A percentile compares a stretch with the other conserved stretches of the same genome.
Conservation (phyloP, 306 rosid species). For the Aeschynomene evenia region DNA sequence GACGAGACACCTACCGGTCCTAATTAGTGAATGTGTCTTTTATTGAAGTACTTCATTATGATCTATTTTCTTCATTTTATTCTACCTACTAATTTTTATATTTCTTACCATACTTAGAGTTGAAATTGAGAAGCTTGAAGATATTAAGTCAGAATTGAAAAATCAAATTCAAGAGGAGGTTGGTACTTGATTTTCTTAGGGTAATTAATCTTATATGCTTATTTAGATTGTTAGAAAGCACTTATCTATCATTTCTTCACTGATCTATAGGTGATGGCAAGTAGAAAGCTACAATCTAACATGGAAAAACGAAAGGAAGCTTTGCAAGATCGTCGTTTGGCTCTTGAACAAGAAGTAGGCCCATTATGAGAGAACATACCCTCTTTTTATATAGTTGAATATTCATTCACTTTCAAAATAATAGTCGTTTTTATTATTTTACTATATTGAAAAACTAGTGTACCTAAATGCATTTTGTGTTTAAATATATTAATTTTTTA, state of each 20-base stretch:
- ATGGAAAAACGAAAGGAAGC: slow-evolving; percentile 53
- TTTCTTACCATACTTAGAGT: slow-evolving; percentile 43
- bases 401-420: too few species aligned
- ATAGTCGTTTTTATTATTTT: too few species aligned
- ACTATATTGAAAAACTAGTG: too few species aligned
- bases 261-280: slow-evolving; percentile 54
- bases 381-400: too few species aligned
- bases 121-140: slow-evolving; percentile 60
- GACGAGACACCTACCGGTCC: too few species aligned
- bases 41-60: background rate
- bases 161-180: slow-evolving; percentile 60
- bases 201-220: slow-evolving; percentile 9
- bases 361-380: slow-evolving; percentile 24
- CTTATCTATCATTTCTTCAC: slow-evolving; percentile 15
- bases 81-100: slow-evolving; percentile 24
- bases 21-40: background rate
- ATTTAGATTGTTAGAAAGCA: slow-evolving; percentile 23
- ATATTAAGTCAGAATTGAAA: slow-evolving; percentile 56
- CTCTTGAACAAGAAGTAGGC: slow-evolving; percentile 83
- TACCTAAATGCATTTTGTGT: too few species aligned
- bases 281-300: slow-evolving; percentile 48
- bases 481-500: too few species aligned
- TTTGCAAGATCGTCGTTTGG: slow-evolving; percentile 64
- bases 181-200: slow-evolving; percentile 16
- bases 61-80: slow-evolving; percentile 13